Base-by-base conservation (phyloP, 352 stramenopile genomes). In the Globisporangium uncinulatum region DNA sequence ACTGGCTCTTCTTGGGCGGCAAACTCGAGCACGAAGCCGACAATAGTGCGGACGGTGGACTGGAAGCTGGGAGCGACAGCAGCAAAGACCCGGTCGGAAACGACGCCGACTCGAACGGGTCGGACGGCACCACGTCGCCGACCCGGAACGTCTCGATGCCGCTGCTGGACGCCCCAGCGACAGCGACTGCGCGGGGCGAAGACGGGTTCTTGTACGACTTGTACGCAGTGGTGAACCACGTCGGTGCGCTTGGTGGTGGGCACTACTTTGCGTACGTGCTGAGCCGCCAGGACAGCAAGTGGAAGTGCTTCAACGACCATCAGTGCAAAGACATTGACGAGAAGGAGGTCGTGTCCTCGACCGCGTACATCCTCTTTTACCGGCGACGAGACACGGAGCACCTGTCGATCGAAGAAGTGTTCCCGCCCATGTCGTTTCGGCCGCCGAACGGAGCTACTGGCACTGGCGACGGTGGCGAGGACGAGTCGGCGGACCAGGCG, bases 341-440 rank as follows among this genome's bases (percentile, higher is more conserved):
- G 50, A 74, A 77, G 48, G 87, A 94, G 58, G 76, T 96, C 31
- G 80, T 95, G 20, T 93, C 69, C 17, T 69, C 84, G 32, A 89
- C 86, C 0, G 87, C 89, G 21, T 98, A 98, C 69, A 69, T 97
- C 59, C 76, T 97, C 8, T 98, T 97, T 60, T 98, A 97, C 64
- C 61, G 99, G 99, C 59, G 96, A 99, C 78, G 84, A 8, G 85
- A 96, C 46, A 87, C 74, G 32, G 70, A 79, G 32, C 57, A 82
- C 7, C 58, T 87, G 34, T 57, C 69, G 13, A 87, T 95, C 50
- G 79, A 92, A 50, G 59, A 90, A 53, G 58, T 95, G 32, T 95
- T 91, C 55, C 85, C 85, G 7, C 83, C 83, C 29, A 75, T 79
- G 43, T 65, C 64, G 7, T 37, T 59, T 9, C 51, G 57, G 24